A percentile compares a stretch with the other conserved stretches of the same genome.
phyloP scores from a whole-genome alignment of 139 green algal species.

The Tetraselmis striata region DNA sequence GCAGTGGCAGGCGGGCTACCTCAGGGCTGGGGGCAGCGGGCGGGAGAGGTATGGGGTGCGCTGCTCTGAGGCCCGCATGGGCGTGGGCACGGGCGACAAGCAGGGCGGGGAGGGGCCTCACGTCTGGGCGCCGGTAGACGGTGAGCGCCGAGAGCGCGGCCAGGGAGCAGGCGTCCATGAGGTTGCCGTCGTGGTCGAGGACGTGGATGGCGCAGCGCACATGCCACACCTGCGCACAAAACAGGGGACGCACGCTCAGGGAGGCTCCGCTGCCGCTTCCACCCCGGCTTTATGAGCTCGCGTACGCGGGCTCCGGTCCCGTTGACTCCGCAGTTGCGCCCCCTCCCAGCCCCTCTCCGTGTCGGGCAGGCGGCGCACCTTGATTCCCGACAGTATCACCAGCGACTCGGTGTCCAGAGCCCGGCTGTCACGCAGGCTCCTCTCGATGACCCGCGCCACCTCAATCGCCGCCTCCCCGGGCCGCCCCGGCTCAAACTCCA shows the following conservation, averaged over 20 bases:
- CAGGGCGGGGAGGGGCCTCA: too few relatives aligned
- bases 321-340: background rate
- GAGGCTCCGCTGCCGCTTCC: background rate
- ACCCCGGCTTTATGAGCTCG: background rate
- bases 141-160: constrained; percentile 67
- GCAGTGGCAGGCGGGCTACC: background rate
- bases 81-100: too few relatives aligned
- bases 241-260: background rate
- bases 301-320: background rate
- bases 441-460: constrained; percentile 67
- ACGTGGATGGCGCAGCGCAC: constrained; percentile 69
- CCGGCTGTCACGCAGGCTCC: constrained; percentile 55
- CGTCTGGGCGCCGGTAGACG: constrained; percentile 67
- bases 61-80: too few relatives aligned
- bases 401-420: constrained; percentile 84
- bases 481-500: constrained; percentile 52
- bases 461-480: constrained; percentile 53
- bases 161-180: constrained; percentile 68
- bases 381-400: constrained; percentile 72
- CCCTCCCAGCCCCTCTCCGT: constrained; percentile 16
- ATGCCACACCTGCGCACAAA: constrained; percentile 62
- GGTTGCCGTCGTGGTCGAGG: constrained; percentile 73
- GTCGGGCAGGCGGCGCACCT: constrained; percentile 27
- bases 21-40: background rate
- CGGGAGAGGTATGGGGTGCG: too few relatives aligned